Percentiles rank a stretch among this genome's conserved stretches.
phyloP scores from a whole-genome alignment of 257 asterid genomes.

The Fraxinus americana region DNA sequence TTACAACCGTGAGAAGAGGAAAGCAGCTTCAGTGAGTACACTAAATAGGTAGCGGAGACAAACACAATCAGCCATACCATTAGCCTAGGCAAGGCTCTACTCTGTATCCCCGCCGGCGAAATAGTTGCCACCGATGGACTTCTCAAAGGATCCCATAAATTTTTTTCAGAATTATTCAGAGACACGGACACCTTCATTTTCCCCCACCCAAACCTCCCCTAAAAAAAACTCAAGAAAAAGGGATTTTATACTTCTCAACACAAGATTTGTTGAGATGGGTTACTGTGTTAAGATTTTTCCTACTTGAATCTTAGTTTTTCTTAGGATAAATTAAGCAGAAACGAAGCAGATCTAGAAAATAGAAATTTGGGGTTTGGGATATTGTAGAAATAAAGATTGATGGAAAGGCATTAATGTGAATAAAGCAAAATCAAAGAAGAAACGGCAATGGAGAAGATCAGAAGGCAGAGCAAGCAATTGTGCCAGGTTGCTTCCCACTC shows the following conservation, averaged over 20 bases:
- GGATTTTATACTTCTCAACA: not conserved
- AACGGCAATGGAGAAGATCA: slow-evolving; percentile 11
- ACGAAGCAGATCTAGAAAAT: slow-evolving; percentile 30
- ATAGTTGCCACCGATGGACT: slow-evolving; percentile 33
- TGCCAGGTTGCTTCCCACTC: slow-evolving; percentile 45
- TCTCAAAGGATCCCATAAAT: slow-evolving; percentile 68
- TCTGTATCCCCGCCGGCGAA: slow-evolving; percentile 31
- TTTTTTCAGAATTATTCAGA: slow-evolving; percentile 64
- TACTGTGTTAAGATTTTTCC: not conserved
- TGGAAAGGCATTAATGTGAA: not conserved
- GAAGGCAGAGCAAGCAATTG: slow-evolving; percentile 46
- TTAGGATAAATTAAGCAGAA: not conserved
- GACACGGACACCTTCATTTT: slow-evolving; percentile 51
- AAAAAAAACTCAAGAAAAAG: not conserved
- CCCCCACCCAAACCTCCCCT: slow-evolving; percentile 4
- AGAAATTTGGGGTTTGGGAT: not conserved
- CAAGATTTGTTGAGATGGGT: not conserved
- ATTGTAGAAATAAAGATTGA: not conserved
- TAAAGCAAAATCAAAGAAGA: slow-evolving; percentile 13
- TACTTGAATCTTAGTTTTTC: not conserved
- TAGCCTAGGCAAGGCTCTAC: slow-evolving; percentile 52
- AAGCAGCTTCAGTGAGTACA: slow-evolving; percentile 50
- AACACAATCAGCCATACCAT: slow-evolving; percentile 62
- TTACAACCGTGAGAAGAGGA: slow-evolving; percentile 40
- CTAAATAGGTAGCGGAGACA: slow-evolving; percentile 49